These are phyloP conservation scores for Aegle marmelos DNA, from an alignment of 345 rosid species.

Conservation along the genomic window DNA sequence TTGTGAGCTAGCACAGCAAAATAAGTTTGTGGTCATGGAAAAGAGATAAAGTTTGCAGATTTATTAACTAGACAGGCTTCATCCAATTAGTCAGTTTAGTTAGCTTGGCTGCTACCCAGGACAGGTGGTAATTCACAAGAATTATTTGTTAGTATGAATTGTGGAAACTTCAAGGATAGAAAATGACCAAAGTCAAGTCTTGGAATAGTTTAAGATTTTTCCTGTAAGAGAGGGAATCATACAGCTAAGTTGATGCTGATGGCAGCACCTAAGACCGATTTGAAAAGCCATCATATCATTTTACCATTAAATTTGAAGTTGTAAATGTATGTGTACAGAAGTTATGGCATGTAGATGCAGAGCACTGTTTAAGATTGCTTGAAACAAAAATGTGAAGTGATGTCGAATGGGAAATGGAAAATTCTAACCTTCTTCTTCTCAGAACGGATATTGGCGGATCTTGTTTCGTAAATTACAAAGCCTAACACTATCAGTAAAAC, in stretches of 20 bases:
- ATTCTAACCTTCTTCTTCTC: slow-evolving; percentile 52
- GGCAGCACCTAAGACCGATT: too few species aligned
- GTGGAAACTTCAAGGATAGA: neutral
- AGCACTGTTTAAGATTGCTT: neutral
- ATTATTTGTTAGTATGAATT: neutral
- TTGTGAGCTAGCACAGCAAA: too few species aligned
- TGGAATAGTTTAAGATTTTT: neutral
- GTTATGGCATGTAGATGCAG: neutral
- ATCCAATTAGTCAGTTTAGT: neutral
- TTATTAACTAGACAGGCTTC: neutral
- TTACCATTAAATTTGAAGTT: neutral
- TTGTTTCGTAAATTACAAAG: slow-evolving; percentile 58
- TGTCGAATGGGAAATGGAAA: neutral
- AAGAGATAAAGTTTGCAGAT: neutral
- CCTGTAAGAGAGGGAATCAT: neutral
- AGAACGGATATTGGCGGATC: slow-evolving; percentile 22
- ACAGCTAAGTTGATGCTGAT: neutral
- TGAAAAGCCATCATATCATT: too few species aligned
- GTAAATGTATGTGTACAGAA: neutral
- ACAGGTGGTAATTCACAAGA: neutral
- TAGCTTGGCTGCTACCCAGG: neutral
- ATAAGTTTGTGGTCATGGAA: neutral
- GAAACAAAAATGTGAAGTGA: neutral
- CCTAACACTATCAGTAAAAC: slow-evolving; percentile 52
- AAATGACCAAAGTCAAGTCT: neutral